Percentiles rank a stretch among this genome's conserved stretches.
Conservation (phyloP, 140 eudicot species). For the Oenanthe javanica region DNA sequence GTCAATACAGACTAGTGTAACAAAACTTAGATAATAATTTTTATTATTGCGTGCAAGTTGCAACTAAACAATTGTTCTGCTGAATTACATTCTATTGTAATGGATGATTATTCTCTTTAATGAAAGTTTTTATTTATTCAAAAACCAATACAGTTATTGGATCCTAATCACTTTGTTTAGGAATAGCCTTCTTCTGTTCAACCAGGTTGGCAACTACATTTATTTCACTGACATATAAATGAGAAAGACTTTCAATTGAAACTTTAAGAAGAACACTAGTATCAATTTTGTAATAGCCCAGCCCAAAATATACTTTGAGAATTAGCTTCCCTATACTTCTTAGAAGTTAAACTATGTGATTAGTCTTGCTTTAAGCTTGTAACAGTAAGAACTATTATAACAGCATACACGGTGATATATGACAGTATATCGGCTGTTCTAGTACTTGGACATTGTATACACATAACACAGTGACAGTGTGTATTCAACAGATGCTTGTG, state of each 20-base stretch:
- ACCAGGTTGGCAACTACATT: neutral
- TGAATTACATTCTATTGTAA: too few relatives aligned
- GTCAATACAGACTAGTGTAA: conserved; percentile 15
- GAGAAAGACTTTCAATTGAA: too few relatives aligned
- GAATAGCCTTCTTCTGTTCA: neutral
- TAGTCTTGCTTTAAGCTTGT: neutral
- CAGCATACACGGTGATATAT: neutral
- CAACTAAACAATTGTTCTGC: neutral
- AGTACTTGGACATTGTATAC: neutral
- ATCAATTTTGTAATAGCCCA: neutral
- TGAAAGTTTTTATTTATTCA: too few relatives aligned
- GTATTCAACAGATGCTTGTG: too few relatives aligned
- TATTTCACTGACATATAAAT: neutral
- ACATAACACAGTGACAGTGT: too few relatives aligned
- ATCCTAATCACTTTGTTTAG: conserved; percentile 21
- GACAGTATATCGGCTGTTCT: neutral
- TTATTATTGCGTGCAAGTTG: conserved; percentile 1
- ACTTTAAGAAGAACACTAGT: neutral
- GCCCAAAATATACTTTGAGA: neutral
- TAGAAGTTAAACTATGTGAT: too few relatives aligned
- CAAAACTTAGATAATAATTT: conserved; percentile 16
- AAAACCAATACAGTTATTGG: conserved; percentile 15
- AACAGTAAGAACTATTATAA: neutral
- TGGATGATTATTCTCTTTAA: too few relatives aligned
- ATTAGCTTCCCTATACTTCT: neutral